phyloP scores from a whole-genome alignment of 2,329 filamentous ascomycete genomes.

The Colletotrichum shisoi region DNA sequence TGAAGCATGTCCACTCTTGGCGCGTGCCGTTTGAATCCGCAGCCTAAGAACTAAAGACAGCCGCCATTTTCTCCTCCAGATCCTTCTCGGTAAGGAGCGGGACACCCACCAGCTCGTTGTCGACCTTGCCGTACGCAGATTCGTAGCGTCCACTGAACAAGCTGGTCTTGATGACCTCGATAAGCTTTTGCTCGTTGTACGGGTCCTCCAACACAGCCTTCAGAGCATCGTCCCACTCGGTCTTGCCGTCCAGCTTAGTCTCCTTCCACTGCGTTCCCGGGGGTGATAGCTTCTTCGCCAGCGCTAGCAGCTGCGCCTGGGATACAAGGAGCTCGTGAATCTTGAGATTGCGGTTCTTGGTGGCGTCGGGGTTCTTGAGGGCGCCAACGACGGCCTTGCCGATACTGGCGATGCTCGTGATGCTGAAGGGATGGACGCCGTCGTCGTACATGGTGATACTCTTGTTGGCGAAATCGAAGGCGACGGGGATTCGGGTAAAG shows the following conservation, averaged over 20 bases:
- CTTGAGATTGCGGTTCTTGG: constrained; percentile 62
- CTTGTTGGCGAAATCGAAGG: constrained; percentile 27
- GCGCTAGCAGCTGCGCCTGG: constrained; percentile 59
- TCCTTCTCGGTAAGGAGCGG: constrained; percentile 22
- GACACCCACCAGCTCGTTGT: constrained; percentile 25
- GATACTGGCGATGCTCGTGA: constrained; percentile 57
- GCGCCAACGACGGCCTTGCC: constrained; percentile 58
- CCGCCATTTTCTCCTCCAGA: constrained; percentile 26
- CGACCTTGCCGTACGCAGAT: constrained; percentile 3
- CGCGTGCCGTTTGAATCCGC: no score
- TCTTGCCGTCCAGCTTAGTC: constrained; percentile 11
- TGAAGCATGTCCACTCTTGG: no score
- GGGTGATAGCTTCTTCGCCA: constrained; percentile 41
- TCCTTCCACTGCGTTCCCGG: constrained; percentile 30
- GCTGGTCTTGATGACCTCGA: constrained; percentile 10
- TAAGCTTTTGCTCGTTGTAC: background rate
- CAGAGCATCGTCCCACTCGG: background rate
- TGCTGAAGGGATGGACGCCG: constrained; percentile 57
- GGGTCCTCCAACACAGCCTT: constrained; percentile 4
- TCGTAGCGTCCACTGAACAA: constrained; percentile 12
- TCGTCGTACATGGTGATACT: constrained; percentile 57
- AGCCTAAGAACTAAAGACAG: constrained; percentile 13
- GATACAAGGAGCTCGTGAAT: constrained; percentile 59
- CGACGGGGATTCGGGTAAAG: constrained; percentile 48
- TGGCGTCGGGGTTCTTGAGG: constrained; percentile 56